These are phyloP conservation scores for Pichia cephalocereana DNA, from an alignment of 805 yeast genomes.

Conservation along the genomic window DNA sequence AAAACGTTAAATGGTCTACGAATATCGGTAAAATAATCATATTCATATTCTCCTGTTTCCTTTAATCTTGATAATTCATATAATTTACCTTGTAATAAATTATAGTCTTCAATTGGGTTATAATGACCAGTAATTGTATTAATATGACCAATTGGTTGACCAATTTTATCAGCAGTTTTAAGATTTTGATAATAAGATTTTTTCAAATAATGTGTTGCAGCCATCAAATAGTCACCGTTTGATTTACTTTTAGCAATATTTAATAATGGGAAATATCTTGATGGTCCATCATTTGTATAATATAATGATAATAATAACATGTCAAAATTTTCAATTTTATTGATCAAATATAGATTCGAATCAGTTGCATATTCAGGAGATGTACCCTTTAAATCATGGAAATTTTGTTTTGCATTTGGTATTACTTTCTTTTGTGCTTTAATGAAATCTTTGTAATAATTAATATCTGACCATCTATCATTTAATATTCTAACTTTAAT, in stretches of 20 bases:
- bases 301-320: conserved; percentile 46
- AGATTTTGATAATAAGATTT: conserved; percentile 45
- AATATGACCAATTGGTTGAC: conserved; percentile 22
- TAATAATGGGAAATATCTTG: conserved; percentile 44
- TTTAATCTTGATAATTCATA: conserved; percentile 13
- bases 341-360: conserved; percentile 51
- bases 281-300: conserved; percentile 52
- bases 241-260: conserved; percentile 45
- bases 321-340: conserved; percentile 43
- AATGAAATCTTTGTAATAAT: conserved; percentile 20
- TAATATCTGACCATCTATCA: conserved; percentile 22
- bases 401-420: conserved; percentile 24
- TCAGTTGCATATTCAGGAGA: conserved; percentile 61
- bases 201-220: conserved; percentile 50
- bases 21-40: conserved; percentile 20
- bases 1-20: conserved; percentile 18
- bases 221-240: conserved; percentile 67
- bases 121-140: conserved; percentile 27
- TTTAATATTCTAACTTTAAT: conserved; percentile 20
- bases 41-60: conserved; percentile 16
- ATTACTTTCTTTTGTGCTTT: conserved; percentile 23
- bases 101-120: conserved; percentile 24
- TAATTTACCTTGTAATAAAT: conserved; percentile 16
- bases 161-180: conserved; percentile 26
- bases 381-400: conserved; percentile 57